Conservation (phyloP, 2,329 filamentous ascomycete genomes). For the Biscogniauxia mediterranea region DNA sequence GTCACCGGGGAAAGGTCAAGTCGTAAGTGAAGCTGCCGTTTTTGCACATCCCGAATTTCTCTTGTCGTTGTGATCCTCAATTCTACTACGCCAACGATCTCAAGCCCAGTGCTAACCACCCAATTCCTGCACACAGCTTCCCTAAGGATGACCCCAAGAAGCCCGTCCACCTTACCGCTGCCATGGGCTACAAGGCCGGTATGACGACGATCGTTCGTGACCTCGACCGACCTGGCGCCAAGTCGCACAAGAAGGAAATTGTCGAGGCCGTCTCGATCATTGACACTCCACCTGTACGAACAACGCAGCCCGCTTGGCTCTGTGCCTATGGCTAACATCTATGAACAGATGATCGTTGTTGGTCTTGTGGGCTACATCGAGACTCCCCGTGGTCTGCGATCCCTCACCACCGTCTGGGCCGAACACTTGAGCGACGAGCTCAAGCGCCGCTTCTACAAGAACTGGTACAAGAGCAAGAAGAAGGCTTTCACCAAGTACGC, state of each 20-base stretch:
- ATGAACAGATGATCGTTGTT: slow-evolving; percentile 92
- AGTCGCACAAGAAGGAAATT: slow-evolving; percentile 99
- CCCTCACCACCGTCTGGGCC: slow-evolving; percentile 98
- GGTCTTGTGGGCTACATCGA: slow-evolving; percentile 99
- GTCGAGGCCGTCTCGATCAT: slow-evolving; percentile 85
- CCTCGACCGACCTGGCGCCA: slow-evolving; percentile 97
- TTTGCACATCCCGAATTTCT: not conserved
- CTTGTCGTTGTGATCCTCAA: slow-evolving; percentile 15
- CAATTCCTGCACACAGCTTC: slow-evolving; percentile 62
- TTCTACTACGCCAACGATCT: slow-evolving; percentile 18
- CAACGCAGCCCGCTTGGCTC: slow-evolving; percentile 78
- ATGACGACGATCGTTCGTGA: slow-evolving; percentile 99
- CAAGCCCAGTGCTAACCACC: slow-evolving; percentile 19
- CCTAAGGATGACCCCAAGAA: slow-evolving; percentile 99
- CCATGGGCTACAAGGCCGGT: slow-evolving; percentile 99
- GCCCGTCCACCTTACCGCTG: slow-evolving; percentile 95
- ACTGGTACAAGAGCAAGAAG: slow-evolving; percentile 99
- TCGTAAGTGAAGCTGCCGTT: slow-evolving; percentile 61
- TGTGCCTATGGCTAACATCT: slow-evolving; percentile 71
- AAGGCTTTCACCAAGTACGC: slow-evolving; percentile 99
- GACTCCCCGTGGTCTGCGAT: slow-evolving; percentile 98
- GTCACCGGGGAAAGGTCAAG: slow-evolving; percentile 98
- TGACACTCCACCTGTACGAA: slow-evolving; percentile 93
- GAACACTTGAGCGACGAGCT: slow-evolving; percentile 98
- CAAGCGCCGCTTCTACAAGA: slow-evolving; percentile 99